A percentile compares a stretch with the other conserved stretches of the same genome.
phyloP scores from a whole-genome alignment of 192 early-diverging fungal genomes.

The Coemansia sp. region DNA sequence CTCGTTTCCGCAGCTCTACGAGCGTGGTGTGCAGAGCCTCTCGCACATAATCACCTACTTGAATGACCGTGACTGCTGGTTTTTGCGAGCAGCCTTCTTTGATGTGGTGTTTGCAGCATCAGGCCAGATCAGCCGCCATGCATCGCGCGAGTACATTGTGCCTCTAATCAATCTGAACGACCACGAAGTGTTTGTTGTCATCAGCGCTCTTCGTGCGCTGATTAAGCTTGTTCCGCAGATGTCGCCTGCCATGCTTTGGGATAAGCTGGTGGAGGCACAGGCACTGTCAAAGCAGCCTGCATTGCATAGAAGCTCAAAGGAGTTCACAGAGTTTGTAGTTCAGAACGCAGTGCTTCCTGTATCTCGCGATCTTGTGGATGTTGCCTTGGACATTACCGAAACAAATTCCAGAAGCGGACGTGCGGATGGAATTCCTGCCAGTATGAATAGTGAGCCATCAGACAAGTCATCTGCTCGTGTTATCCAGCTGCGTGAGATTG shows the following conservation, averaged over 20 bases:
- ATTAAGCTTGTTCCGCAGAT: slow-evolving; percentile 63
- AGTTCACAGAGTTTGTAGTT: slow-evolving; percentile 41
- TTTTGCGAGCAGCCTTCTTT: slow-evolving; percentile 90
- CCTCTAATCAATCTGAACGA: slow-evolving; percentile 92
- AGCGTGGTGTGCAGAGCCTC: slow-evolving; percentile 54
- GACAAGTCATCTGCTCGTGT: slow-evolving; percentile 5
- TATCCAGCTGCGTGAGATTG: slow-evolving; percentile 39
- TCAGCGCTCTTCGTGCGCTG: slow-evolving; percentile 82
- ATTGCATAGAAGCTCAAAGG: slow-evolving; percentile 21
- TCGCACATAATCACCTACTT: slow-evolving; percentile 96
- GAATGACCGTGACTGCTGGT: slow-evolving; percentile 91
- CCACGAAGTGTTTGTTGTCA: slow-evolving; percentile 88
- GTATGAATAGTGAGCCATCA: background rate
- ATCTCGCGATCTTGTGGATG: slow-evolving; percentile 15
- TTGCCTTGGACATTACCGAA: slow-evolving; percentile 33
- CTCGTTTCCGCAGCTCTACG: slow-evolving; percentile 49
- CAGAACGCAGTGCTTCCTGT: slow-evolving; percentile 28
- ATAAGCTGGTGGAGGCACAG: slow-evolving; percentile 48
- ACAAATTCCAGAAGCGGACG: background rate
- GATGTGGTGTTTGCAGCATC: slow-evolving; percentile 90
- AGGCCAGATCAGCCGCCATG: slow-evolving; percentile 80
- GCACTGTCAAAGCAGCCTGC: slow-evolving; percentile 12
- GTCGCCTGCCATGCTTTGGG: slow-evolving; percentile 52
- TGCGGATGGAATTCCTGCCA: background rate
- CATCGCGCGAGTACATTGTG: slow-evolving; percentile 89